A percentile compares a stretch with the other conserved stretches of the same genome.
Conservation (phyloP, 1,284 basidiomycete genomes). For the Phellopilus nigrolimitatus region DNA sequence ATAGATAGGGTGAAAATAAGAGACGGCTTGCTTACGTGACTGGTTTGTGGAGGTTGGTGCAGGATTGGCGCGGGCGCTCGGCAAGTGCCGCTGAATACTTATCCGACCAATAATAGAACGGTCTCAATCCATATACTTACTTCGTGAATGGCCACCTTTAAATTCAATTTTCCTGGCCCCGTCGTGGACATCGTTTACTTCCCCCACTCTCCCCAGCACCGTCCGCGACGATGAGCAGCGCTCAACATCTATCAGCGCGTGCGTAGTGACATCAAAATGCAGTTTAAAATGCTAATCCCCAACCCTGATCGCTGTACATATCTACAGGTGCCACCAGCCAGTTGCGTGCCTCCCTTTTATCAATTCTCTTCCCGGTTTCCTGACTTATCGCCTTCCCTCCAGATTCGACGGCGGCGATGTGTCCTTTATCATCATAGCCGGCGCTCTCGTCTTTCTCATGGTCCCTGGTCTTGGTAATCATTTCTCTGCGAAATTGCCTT, state of each 20-base stretch:
- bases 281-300: conserved; percentile 1
- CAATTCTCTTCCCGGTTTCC: conserved; percentile 26
- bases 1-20: too few relatives aligned
- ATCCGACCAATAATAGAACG: too few relatives aligned
- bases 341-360: conserved; percentile 16
- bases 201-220: background rate
- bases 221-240: background rate
- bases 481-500: conserved; percentile 12
- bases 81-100: too few relatives aligned
- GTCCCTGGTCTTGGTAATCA: conserved; percentile 65
- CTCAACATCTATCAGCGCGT: background rate
- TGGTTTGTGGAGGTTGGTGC: too few relatives aligned
- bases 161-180: too few relatives aligned
- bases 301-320: background rate
- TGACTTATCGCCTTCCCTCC: background rate
- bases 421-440: conserved; percentile 72
- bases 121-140: too few relatives aligned
- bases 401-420: conserved; percentile 69
- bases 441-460: conserved; percentile 80
- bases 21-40: too few relatives aligned
- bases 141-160: too few relatives aligned
- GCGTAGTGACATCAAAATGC: background rate
- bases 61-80: too few relatives aligned
- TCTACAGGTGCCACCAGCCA: conserved; percentile 17
- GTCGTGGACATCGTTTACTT: too few relatives aligned